Conservation (phyloP, 495 filamentous ascomycete genomes). For the Neurospora sp. region DNA sequence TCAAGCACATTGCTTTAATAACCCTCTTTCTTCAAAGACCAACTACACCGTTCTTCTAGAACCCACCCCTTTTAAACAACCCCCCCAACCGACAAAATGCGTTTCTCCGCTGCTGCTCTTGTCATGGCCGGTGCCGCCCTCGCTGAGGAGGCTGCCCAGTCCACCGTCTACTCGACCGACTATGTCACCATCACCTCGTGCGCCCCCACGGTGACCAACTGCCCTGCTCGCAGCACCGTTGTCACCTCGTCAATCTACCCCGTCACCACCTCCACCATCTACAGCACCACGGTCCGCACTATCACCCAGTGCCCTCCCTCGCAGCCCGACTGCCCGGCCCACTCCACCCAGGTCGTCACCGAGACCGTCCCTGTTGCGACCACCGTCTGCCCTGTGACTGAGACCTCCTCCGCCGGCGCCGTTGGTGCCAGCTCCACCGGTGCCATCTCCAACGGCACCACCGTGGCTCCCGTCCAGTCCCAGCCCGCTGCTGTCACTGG, state of each 20-base stretch:
- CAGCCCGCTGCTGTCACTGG: constrained; percentile 1
- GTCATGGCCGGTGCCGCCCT: constrained; percentile 43
- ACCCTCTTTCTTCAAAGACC: constrained; percentile 26
- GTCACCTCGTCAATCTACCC: constrained; percentile 30
- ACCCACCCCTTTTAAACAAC: constrained; percentile 22
- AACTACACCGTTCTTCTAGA: constrained; percentile 12
- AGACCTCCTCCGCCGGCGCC: constrained; percentile 7
- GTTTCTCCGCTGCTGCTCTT: constrained; percentile 38
- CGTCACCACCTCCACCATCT: constrained; percentile 33
- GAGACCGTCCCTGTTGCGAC: constrained; percentile 23
- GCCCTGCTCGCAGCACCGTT: constrained; percentile 38
- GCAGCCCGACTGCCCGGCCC: constrained; percentile 50
- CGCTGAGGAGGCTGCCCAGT: constrained; percentile 23
- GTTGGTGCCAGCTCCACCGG: constrained; percentile 10
- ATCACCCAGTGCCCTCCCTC: constrained; percentile 51
- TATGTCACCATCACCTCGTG: constrained; percentile 48
- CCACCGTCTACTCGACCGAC: constrained; percentile 46
- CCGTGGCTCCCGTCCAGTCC: constrained; percentile 13
- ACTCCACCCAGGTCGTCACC: constrained; percentile 29
- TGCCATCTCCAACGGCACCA: constrained; percentile 19
- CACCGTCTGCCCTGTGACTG: constrained; percentile 24
- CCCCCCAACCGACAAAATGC: constrained; percentile 41
- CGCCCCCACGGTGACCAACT: constrained; percentile 39
- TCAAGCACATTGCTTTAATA: constrained; percentile 32
- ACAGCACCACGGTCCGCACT: constrained; percentile 44